Base-by-base conservation (phyloP, 495 filamentous ascomycete genomes). In the Tetracladium marchalianum region DNA sequence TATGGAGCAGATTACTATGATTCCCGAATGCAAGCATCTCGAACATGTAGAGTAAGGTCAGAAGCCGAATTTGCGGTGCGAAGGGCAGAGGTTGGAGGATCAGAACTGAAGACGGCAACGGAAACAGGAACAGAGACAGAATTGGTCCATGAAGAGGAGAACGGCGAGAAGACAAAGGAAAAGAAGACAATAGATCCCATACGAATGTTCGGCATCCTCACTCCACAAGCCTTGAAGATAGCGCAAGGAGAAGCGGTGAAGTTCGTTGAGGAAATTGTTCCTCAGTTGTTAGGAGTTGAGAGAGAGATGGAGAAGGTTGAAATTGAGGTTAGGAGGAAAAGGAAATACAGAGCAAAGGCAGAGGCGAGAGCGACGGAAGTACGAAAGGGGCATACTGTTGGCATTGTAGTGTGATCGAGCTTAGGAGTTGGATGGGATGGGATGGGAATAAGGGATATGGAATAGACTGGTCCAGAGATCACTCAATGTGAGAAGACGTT, bases 1-100 rank as follows among this genome's bases (percentile, higher is more conserved):
- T 86, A 81, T 60, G 82, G 81, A 17, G 66, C 66, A 41, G 81
- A 85, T 48, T 74, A 75, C 58, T 89, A 83, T 57, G 82, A 87
- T 61, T 75, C 74, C 50, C 69, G 82, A 41, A 87, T 86, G 82
- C 77, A 81, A 49, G 80, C 84, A 12, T 68, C 61, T 34, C 36
- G 48, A 1, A 54, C 61, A 38, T 67, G 69, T 57, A 61, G 51
- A 48, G 36, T 72, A 10, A 31, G 15, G 2, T 49, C 67, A 13
- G 39, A 44, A 40, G 41, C 41, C 17, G 60, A 56, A 15, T 34
- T 31, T 16, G 31, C 31, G 15, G 52, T 44, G 31, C 11, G 18
- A 33, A 43, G 39, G 12, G 31, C 39, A 7, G 32, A 24, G 16
- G 22, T 15, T n/a, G 33, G 11, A 37, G 17, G 10, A 19, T 16